Base-by-base conservation (phyloP, 2,329 filamentous ascomycete genomes). In the Talaromyces sp. region DNA sequence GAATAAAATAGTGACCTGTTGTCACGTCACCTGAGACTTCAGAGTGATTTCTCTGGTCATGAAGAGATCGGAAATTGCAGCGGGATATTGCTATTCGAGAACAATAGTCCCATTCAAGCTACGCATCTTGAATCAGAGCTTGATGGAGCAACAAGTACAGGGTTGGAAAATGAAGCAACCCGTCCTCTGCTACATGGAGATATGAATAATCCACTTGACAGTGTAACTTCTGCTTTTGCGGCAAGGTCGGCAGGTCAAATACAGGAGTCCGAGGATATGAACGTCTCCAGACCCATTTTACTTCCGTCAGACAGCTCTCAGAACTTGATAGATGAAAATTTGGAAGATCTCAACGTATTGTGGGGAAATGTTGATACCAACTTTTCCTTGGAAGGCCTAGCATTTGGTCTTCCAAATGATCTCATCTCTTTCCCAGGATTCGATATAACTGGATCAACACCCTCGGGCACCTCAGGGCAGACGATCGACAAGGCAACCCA, bases 361-460 rank as follows among this genome's bases (percentile, higher is more conserved):
- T 62, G 60, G 60, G 49, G 49, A 62, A 62, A 16, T 35, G 4
- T 62, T 56, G 49, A 62, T 45, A 54, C 49, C 60, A 43, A 16
- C 60, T 56, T 62, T 45, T 43, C 60, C 49, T 22, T 62, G 60
- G 60, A 62, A 62, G 60, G 49, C 56, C 49, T 56, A 56, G 60
- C 37, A 7, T 62, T 62, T 56, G 37, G 60, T 62, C 60, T 62
- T n/a, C 35, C 60, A 62, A 62, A 62, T 22, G 22, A 62, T 62
- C 60, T 62, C 49, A 62, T 62, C 60, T 62, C 60, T 56, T 35
- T 62, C 37, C 60, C 60, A 16, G 60, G 47, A n/a, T 16, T 62
- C 50, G 24, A 62, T 62, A 45, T 56, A 56, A 45, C 60, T 56
- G 60, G 60, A 33, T 62, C 45, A 56, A 56, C 60, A 31, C 37